These are phyloP conservation scores for Trametes polyzona DNA, from an alignment of 1,284 basidiomycete species.

Conservation along the genomic window DNA sequence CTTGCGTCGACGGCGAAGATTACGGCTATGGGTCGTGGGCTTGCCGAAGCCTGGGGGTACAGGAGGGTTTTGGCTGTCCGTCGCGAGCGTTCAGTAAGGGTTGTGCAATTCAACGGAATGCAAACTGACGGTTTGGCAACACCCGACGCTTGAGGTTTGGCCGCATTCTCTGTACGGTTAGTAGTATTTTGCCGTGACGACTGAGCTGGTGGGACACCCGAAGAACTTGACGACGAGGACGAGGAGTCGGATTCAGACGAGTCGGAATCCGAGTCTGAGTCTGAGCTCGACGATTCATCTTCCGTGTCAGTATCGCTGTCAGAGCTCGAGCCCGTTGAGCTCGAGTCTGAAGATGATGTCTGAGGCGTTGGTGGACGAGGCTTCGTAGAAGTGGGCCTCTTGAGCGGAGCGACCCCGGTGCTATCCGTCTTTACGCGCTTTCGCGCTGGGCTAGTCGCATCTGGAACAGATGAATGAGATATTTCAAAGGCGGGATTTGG, in stretches of 20 bases:
- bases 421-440: conserved; percentile 24
- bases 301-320: conserved; percentile 8
- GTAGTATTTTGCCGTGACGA: conserved; percentile 1
- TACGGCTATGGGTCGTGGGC: conserved; percentile 65
- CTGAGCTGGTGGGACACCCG: conserved; percentile 6
- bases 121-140: conserved; percentile 1
- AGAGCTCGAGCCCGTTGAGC: conserved; percentile 28
- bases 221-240: conserved; percentile 21
- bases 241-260: conserved; percentile 32
- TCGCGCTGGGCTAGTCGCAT: conserved; percentile 10
- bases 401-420: not conserved
- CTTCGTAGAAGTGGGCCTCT: not conserved
- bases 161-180: not conserved
- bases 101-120: not conserved
- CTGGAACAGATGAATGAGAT: not conserved
- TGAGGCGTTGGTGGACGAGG: not conserved
- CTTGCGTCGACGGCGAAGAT: conserved; percentile 59
- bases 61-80: conserved; percentile 18
- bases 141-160: not conserved
- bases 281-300: conserved; percentile 14
- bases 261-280: conserved; percentile 24
- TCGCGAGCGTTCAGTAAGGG: conserved; percentile 2
- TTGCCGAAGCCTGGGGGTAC: conserved; percentile 72
- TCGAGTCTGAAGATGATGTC: conserved; percentile 13
- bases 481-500: not conserved